Conservation (phyloP, 2,329 filamentous ascomycete genomes). For the Zasmidium angulare region DNA sequence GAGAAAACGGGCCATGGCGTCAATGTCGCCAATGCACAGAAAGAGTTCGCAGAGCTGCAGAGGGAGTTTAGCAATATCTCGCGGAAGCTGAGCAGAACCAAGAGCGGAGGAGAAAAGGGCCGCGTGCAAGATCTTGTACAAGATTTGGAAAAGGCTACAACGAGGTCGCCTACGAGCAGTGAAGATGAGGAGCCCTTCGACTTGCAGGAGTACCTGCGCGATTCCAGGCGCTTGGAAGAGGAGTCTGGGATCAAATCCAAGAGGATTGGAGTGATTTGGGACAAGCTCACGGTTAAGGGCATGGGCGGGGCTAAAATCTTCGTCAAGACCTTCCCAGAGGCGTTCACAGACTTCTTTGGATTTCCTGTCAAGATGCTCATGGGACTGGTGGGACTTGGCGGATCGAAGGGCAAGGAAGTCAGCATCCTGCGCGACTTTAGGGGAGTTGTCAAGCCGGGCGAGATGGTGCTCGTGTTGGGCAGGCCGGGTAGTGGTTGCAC, state of each 20-base stretch:
- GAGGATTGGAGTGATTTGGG: conserved; percentile 68
- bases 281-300: conserved; percentile 63
- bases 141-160: conserved; percentile 64
- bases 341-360: conserved; percentile 68
- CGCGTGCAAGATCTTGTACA: conserved; percentile 40
- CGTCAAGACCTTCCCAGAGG: conserved; percentile 61
- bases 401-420: conserved; percentile 69
- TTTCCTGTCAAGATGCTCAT: conserved; percentile 63
- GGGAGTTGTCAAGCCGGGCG: conserved; percentile 69
- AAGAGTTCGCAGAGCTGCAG: conserved; percentile 68
- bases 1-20: conserved; percentile 46
- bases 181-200: conserved; percentile 65
- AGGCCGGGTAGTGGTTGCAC: conserved; percentile 65
- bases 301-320: conserved; percentile 62
- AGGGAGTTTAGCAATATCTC: conserved; percentile 45
- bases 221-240: conserved; percentile 68
- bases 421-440: conserved; percentile 72
- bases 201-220: conserved; percentile 70
- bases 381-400: conserved; percentile 63
- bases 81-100: conserved; percentile 46
- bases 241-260: conserved; percentile 75
- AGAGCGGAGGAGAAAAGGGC: conserved; percentile 29
- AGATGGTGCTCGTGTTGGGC: conserved; percentile 84
- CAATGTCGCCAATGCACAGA: conserved; percentile 66
- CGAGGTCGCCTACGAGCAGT: conserved; percentile 42